Base-by-base conservation (phyloP, 179 eudicot genomes). In the Gypsophila paniculata region DNA sequence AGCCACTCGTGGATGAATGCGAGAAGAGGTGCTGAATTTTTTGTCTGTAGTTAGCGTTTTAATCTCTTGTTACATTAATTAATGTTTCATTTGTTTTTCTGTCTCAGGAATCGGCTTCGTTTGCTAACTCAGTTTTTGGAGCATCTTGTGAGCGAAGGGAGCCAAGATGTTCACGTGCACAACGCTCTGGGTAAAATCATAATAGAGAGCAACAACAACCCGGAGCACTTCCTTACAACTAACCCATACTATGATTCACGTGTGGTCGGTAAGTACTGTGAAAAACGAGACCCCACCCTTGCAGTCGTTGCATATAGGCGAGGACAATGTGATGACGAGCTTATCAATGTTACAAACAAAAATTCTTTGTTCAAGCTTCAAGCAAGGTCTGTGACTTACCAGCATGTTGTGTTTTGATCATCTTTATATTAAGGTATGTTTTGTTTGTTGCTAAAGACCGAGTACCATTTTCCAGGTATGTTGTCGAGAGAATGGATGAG, bases 131-230 rank as follows among this genome's bases (percentile, higher is more conserved):
- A 91, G 77, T 91, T 91, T 70, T 80, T 91, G 73, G 97, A 91
- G 87, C 96, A 91, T 85, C 91, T 91, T 52, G 97, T 90, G 74
- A 88, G 94, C 69, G 97, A 91, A 78, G 97, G 97, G 79, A 90
- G 97, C 82, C 93, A 87, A 82, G 97, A 91, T 82, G 96, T 90
- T 36, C 97, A 91, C 77, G 97, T 91, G 57, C 97, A 91, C 82
- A 91, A 91, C 84, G 97, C 97, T 71, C 78, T 91, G 79, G 97
- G 97, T 71, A 91, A 91, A 80, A 91, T 91, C 76, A 91, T 91
- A 75, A 91, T 91, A 52, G 97, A 91, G 70, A 91, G 97, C 79
- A 88, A 88, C 76, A 91, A 91, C 79, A 91, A 91, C 44, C 96
- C 97, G 26, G 97, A 91, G 78, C 97, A 91, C 74, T 90, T 91